Conservation (phyloP, 345 rosid species). For the Capsella bursapastoris region DNA sequence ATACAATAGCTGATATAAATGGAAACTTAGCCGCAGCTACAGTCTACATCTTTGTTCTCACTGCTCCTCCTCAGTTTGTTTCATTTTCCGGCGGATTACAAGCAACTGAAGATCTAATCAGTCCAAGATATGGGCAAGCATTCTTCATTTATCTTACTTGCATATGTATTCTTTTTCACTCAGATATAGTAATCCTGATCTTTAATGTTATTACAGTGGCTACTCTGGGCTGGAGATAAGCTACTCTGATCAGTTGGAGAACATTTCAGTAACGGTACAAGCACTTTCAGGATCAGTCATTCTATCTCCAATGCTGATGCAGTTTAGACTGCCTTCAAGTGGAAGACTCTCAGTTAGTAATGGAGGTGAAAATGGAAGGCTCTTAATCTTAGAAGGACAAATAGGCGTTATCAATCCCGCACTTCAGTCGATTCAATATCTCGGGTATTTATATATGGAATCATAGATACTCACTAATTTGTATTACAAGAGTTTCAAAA, state of each 20-base stretch:
- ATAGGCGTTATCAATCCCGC: conserved; percentile 72
- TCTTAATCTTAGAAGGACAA: conserved; percentile 65
- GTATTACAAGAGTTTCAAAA: background rate
- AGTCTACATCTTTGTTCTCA: conserved; percentile 63
- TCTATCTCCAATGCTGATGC: conserved; percentile 71
- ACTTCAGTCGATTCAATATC: conserved; percentile 74
- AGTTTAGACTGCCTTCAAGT: conserved; percentile 62
- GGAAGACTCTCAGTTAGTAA: conserved; percentile 54
- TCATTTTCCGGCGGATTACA: conserved; percentile 64
- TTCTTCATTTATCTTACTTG: background rate
- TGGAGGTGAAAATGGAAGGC: conserved; percentile 49
- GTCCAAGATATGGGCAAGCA: conserved; percentile 74
- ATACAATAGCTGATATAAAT: conserved; percentile 70
- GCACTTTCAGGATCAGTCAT: conserved; percentile 63
- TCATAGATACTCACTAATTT: conserved; percentile 1
- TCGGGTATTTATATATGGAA: conserved; percentile 63
- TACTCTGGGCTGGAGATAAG: conserved; percentile 69
- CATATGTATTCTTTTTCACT: background rate
- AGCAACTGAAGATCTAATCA: conserved; percentile 77
- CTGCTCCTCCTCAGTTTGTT: conserved; percentile 83
- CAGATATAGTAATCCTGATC: conserved; percentile 6
- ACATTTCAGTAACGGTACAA: conserved; percentile 65
- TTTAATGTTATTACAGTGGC: conserved; percentile 57
- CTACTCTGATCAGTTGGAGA: conserved; percentile 70
- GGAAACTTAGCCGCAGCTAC: conserved; percentile 66